Conservation (phyloP, 257 asterid genomes). For the Eustoma russellianum region DNA sequence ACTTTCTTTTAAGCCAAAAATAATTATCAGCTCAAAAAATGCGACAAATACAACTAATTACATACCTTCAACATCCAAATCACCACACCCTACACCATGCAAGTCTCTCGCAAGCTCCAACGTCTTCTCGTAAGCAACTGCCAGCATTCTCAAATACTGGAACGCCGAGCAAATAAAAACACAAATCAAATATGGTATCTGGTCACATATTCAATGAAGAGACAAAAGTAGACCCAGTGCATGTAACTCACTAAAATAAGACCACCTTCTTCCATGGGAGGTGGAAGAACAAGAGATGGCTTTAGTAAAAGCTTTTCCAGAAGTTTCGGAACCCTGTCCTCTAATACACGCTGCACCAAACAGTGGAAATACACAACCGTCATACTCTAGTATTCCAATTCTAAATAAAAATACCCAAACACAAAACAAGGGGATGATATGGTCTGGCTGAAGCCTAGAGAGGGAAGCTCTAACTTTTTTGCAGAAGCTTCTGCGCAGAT, state of each 20-base stretch:
- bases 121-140: constrained; percentile 95
- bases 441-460: too few species aligned
- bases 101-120: constrained; percentile 84
- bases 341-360: constrained; percentile 80
- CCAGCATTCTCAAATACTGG: constrained; percentile 90
- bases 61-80: constrained; percentile 93
- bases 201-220: constrained; percentile 7
- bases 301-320: constrained; percentile 79
- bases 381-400: too few species aligned
- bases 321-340: constrained; percentile 88
- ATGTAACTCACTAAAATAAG: constrained; percentile 64
- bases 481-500: too few species aligned
- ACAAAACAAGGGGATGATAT: too few species aligned
- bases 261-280: constrained; percentile 97
- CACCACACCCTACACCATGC: constrained; percentile 88
- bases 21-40: constrained; percentile 1
- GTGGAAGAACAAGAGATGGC: constrained; percentile 86
- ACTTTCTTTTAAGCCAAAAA: not conserved
- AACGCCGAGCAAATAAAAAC: constrained; percentile 16
- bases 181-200: constrained; percentile 14
- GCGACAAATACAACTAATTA: not conserved
- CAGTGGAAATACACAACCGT: not conserved
- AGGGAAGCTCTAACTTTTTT: too few species aligned
- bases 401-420: too few species aligned
- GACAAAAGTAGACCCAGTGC: constrained; percentile 1